Evolutionary conservation across 768 basidiomycete genomes (phyloP), one percentile per base, ranked within the genome.

Genomic region (Suillus alpinus): DNA sequence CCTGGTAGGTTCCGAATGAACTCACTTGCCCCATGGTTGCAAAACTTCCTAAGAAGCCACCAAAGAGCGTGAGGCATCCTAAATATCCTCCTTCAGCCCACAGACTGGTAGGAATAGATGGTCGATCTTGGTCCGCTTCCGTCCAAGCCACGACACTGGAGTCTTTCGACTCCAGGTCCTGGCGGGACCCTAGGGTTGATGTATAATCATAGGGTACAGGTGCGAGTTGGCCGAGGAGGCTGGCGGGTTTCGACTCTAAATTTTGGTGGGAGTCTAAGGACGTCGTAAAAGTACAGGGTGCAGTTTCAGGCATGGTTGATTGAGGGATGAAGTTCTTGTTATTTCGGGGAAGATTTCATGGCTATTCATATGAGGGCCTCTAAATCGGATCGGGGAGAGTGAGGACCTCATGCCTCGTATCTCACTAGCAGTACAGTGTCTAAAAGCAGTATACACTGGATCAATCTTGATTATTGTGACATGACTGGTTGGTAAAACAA

Each of bases 1-100:
- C 70, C 66, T 86, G 83, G 69, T 82, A 88, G 41, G 83, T 85
- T 29, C 86, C 86, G 66, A 86, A 88, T 58, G 85, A 79, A 62
- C 79, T 85, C 76, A 86, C 81, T 66, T 83, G 84, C 2, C 86
- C 86, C 66, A 87, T 86, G 0, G 84, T 82, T 67, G 79, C 83
- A 71, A 86, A 82, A 2, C 86, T 73, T 10, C 82, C 81, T 29
- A 85, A 63, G 69, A 84, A 85, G 0, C 84, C 84, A 1, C 86
- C 59, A 58, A 59, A 34, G 13, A 37, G 36, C 16, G 50, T 57
- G n/a, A 56, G 59, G 29, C 56, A 55, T 9, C 53, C 59, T n/a
- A 23, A 40, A 18, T 37, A 23, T 6, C 59, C 53, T 37, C 59
- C 50, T 23, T 59, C 53, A 31, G 56, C 59, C 46, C 46, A 47